Evolutionary conservation across 2,329 filamentous ascomycete species (phyloP), one percentile per base, ranked within the genome.

Genomic region (Basipetospora sp.): DNA sequence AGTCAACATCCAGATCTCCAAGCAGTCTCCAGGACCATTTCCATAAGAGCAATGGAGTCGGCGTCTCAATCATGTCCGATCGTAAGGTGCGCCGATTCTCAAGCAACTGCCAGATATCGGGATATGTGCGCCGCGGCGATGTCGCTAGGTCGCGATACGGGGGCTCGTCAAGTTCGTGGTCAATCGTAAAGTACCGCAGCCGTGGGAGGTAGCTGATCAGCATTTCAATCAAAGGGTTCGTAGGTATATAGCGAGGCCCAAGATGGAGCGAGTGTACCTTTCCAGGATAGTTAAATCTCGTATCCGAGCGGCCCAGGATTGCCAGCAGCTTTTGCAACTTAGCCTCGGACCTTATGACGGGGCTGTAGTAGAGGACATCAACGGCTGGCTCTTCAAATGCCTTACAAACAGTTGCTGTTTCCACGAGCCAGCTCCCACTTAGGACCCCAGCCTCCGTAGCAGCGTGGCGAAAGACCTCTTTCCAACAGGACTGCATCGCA

Each of bases 191-290:
- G 17, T 41, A 34, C 13, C 31, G 17, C 11, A 41, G 39, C 22
- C 28, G 33, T 13, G 39, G 39, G 22, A 37, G 33, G 9, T 14
- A 18, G 5, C 28, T 30, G 6, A 41, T 25, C 22, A 41, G 19
- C 26, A 28, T 25, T 11, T 22, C 20, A 8, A 36, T 31, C 13
- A 26, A 28, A 4, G 20, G 1, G 11, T 14, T 15, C 10, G 28
- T 36, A 5, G 34, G 39, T 11, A 36, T 18, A 29, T 30, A 41
- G 10, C 29, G 13, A 9, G 39, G 39, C 49, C 90, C 77, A 34
- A 92, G 62, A 41, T 74, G 71, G 16, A 94, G 58, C 6, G 69
- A 65, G 49, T 77, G 71, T 35, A 90, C 67, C 59, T 86, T 92
- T 46, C 65, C 65, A 29, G 70, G 65, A 52, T 88, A 88, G 43